Evolutionary conservation across 352 stramenopile genomes (phyloP).

Genomic region (Globisporangium cylindrosporum): DNA sequence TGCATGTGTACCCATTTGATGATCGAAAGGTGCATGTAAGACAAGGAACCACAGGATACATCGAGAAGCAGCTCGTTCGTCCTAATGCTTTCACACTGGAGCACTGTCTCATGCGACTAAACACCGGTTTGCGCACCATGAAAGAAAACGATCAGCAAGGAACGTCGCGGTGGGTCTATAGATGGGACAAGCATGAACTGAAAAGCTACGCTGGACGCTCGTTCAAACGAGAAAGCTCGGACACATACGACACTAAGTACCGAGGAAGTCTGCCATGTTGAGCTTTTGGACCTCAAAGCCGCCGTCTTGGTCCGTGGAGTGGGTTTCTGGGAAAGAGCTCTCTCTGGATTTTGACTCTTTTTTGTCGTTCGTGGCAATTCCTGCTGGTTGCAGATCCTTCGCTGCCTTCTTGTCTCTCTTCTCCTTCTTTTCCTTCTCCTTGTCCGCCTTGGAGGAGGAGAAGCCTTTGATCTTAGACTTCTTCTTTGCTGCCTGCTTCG

Average conservation of each 20-base stretch:
- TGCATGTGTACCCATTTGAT: neutral
- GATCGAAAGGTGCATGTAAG: neutral
- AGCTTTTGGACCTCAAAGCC: slow-evolving; percentile 72
- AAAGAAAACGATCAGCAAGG: neutral
- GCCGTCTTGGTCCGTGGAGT: slow-evolving; percentile 33
- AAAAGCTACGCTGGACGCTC: neutral
- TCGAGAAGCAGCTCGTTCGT: too few species aligned
- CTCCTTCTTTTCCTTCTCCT: slow-evolving; percentile 28
- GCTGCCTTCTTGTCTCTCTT: slow-evolving; percentile 29
- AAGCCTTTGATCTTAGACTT: slow-evolving; percentile 36
- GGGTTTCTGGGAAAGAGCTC: slow-evolving; percentile 34
- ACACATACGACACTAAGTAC: slow-evolving; percentile 12
- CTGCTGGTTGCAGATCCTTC: slow-evolving; percentile 15
- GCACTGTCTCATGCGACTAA: neutral
- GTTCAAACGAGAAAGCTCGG: neutral
- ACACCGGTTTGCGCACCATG: neutral
- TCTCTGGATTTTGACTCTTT: slow-evolving; percentile 38
- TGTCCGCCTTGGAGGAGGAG: slow-evolving; percentile 30
- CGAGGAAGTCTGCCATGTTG: slow-evolving; percentile 75
- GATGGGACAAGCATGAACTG: neutral
- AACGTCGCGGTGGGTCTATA: neutral
- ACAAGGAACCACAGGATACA: too few species aligned
- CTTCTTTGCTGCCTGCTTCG: slow-evolving; percentile 30
- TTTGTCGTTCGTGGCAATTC: slow-evolving; percentile 22
- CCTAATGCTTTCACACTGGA: too few species aligned